Conservation (phyloP, 805 yeast species). For the Kuraishia borneana region DNA sequence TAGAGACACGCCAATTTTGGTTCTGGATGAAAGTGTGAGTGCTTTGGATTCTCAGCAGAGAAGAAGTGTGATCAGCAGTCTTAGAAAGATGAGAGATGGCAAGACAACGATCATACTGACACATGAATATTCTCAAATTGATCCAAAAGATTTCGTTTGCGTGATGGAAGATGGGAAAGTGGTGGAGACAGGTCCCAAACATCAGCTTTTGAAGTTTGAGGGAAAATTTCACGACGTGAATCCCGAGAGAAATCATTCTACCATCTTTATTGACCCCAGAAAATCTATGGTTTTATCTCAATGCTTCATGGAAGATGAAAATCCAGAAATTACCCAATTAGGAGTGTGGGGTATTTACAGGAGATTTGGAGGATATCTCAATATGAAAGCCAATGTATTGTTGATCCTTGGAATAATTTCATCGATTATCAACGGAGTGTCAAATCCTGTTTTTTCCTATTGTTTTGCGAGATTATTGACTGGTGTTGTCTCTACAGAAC, state of each 20-base stretch:
- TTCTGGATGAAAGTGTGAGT: conserved; percentile 79
- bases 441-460: conserved; percentile 71
- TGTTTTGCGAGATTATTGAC: conserved; percentile 60
- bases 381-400: not conserved
- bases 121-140: conserved; percentile 59
- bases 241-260: not conserved
- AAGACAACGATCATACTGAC: conserved; percentile 76
- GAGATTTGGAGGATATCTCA: too few relatives aligned
- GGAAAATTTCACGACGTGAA: conserved; percentile 4
- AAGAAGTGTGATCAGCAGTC: conserved; percentile 30
- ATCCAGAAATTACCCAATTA: conserved; percentile 8
- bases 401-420: conserved; percentile 35
- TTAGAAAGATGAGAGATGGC: conserved; percentile 50
- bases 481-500: conserved; percentile 42
- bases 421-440: conserved; percentile 46
- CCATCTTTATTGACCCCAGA: not conserved
- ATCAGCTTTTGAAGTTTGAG: conserved; percentile 14
- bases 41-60: conserved; percentile 58
- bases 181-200: conserved; percentile 29
- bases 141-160: conserved; percentile 43
- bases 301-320: conserved; percentile 3
- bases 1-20: conserved; percentile 61
- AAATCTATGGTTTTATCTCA: not conserved
- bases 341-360: too few relatives aligned
- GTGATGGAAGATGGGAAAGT: conserved; percentile 51